These are phyloP conservation scores for Erodium trifolium DNA, from an alignment of 441 rosid genomes.

Conservation along the genomic window DNA sequence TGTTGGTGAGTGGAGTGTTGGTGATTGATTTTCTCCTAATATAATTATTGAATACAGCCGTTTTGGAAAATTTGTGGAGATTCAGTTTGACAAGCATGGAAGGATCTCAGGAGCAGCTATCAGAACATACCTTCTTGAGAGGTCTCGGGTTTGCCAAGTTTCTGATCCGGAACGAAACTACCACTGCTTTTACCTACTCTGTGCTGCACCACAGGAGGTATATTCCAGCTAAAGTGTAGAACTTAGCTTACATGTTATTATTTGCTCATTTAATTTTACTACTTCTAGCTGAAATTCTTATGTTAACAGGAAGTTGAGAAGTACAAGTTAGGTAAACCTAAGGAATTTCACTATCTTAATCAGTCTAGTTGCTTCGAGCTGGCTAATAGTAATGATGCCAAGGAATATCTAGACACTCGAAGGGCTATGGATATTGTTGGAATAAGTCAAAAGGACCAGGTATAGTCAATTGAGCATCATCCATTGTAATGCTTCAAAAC, in stretches of 20 bases:
- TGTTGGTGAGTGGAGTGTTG: neutral
- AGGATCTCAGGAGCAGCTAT: slow-evolving; percentile 72
- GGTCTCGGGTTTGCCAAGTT: slow-evolving; percentile 73
- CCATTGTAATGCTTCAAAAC: neutral
- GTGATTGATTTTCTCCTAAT: neutral
- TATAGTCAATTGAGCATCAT: slow-evolving; percentile 17
- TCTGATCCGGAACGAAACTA: slow-evolving; percentile 66
- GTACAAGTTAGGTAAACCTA: slow-evolving; percentile 47
- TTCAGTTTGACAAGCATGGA: slow-evolving; percentile 68
- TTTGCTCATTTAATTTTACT: neutral
- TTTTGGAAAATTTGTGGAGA: slow-evolving; percentile 71
- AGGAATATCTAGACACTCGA: slow-evolving; percentile 53
- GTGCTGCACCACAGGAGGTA: slow-evolving; percentile 75
- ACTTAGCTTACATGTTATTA: neutral
- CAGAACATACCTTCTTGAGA: slow-evolving; percentile 60
- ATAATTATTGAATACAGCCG: slow-evolving; percentile 37
- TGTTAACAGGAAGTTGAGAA: slow-evolving; percentile 44
- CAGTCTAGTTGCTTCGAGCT: slow-evolving; percentile 53
- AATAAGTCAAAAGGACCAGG: slow-evolving; percentile 60
- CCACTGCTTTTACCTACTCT: slow-evolving; percentile 67
- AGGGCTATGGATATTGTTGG: slow-evolving; percentile 75
- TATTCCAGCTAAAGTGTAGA: neutral
- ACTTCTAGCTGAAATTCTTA: slow-evolving; percentile 7
- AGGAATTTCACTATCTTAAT: slow-evolving; percentile 52
- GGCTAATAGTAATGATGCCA: slow-evolving; percentile 56